Evolutionary conservation across 208 protist genomes (phyloP).

Genomic region (Crithidia fasciculata): DNA sequence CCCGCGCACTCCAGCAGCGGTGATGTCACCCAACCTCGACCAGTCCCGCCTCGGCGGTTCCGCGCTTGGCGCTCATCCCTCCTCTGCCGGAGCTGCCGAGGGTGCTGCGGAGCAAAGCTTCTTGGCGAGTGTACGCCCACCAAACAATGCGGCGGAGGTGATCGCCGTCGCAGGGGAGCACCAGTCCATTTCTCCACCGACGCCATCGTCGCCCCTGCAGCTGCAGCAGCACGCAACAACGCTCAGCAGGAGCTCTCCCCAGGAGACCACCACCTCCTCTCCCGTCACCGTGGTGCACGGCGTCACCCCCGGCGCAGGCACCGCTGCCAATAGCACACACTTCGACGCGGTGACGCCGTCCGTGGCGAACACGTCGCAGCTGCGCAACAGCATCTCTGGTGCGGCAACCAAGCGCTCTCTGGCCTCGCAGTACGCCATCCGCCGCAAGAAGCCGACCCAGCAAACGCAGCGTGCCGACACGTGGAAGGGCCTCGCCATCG

Average conservation of each 20-base stretch:
- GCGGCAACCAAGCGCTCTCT: conserved; percentile 32
- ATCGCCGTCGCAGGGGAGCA: background rate
- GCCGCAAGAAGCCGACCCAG: conserved; percentile 5
- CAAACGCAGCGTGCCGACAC: conserved; percentile 3
- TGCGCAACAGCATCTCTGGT: conserved; percentile 1
- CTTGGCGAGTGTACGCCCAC: background rate
- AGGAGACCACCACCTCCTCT: background rate
- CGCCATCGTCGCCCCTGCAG: background rate
- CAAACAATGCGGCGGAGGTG: background rate
- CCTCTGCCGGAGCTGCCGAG: background rate
- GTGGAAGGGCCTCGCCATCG: conserved; percentile 19
- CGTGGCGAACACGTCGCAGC: conserved; percentile 7
- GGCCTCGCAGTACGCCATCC: conserved; percentile 52
- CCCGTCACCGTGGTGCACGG: conserved; percentile 14
- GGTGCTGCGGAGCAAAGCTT: background rate
- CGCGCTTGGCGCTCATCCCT: background rate
- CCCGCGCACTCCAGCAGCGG: background rate
- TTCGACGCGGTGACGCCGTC: background rate
- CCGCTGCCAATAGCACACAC: background rate
- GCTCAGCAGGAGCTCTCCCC: background rate
- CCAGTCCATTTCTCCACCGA: background rate
- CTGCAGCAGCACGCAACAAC: background rate
- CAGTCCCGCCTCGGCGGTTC: background rate
- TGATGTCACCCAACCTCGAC: background rate
- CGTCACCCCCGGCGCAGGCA: background rate